A percentile compares a stretch with the other conserved stretches of the same genome.
These are phyloP conservation scores for Trichocladium antarcticum DNA, from an alignment of 495 filamentous ascomycete genomes.

Conservation along the genomic window DNA sequence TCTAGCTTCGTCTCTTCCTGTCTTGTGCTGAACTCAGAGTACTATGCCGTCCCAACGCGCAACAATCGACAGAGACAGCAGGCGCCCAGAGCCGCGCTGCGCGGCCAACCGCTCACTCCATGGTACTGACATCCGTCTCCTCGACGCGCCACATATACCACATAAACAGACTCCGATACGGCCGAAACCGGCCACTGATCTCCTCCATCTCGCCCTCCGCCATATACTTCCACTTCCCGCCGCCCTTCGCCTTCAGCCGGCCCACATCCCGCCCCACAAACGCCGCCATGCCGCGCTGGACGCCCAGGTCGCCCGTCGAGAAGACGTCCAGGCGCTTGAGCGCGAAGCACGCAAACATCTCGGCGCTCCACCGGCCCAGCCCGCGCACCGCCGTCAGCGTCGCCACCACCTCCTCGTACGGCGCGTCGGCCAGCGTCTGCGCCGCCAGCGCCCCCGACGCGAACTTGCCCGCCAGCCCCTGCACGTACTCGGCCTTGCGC, in stretches of 20 bases:
- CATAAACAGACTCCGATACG: constrained; percentile 58
- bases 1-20: too few relatives aligned
- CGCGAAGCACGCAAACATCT: constrained; percentile 93
- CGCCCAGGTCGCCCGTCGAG: constrained; percentile 81
- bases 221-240: constrained; percentile 93
- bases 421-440: constrained; percentile 59
- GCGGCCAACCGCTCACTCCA: constrained; percentile 40
- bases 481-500: constrained; percentile 90
- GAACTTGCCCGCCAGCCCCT: constrained; percentile 76
- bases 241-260: constrained; percentile 72
- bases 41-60: too few relatives aligned
- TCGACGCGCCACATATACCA: constrained; percentile 91
- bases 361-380: constrained; percentile 80
- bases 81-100: too few relatives aligned
- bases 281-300: constrained; percentile 88
- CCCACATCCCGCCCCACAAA: constrained; percentile 73
- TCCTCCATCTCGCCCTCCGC: constrained; percentile 83
- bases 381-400: constrained; percentile 77
- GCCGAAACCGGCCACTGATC: constrained; percentile 64
- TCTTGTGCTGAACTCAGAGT: too few relatives aligned
- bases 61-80: too few relatives aligned
- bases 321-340: constrained; percentile 92
- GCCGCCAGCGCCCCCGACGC: constrained; percentile 59
- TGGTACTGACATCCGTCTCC: constrained; percentile 58
- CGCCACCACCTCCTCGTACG: constrained; percentile 76